These are phyloP conservation scores for Coniochaeta sp. DNA, from an alignment of 2,329 filamentous ascomycete species.

Conservation along the genomic window DNA sequence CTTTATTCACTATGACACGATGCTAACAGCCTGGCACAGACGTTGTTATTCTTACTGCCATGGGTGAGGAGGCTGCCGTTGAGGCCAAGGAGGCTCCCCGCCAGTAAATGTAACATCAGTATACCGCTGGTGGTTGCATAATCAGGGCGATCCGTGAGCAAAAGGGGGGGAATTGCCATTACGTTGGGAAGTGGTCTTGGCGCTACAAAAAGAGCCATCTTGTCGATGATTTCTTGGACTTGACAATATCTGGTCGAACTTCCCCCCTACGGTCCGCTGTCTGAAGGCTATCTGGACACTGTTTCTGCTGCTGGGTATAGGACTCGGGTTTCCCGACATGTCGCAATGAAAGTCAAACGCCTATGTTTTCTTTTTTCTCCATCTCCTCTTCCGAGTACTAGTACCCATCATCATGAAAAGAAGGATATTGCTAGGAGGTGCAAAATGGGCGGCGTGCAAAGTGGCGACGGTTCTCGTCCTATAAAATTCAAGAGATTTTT, in stretches of 20 bases:
- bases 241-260: neutral
- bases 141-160: neutral
- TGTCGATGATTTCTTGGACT: neutral
- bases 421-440: conserved; percentile 6
- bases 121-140: conserved; percentile 6
- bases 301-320: conserved; percentile 28
- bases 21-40: conserved; percentile 41
- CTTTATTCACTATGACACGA: neutral
- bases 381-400: neutral
- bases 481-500: conserved; percentile 24
- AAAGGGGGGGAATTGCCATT: neutral
- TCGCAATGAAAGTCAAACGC: conserved; percentile 20
- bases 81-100: conserved; percentile 87
- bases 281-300: conserved; percentile 31
- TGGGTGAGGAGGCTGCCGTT: conserved; percentile 90
- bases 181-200: neutral
- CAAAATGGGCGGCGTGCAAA: conserved; percentile 26
- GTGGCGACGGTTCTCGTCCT: conserved; percentile 23
- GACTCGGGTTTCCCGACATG: conserved; percentile 19
- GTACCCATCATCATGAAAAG: conserved; percentile 19
- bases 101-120: conserved; percentile 11
- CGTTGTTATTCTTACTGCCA: conserved; percentile 87
- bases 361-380: conserved; percentile 27
- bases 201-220: neutral
- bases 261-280: neutral